Evolutionary conservation across 352 stramenopile genomes (phyloP), one percentile per base, ranked within the genome.

Genomic region (Phytophthora rubi): DNA sequence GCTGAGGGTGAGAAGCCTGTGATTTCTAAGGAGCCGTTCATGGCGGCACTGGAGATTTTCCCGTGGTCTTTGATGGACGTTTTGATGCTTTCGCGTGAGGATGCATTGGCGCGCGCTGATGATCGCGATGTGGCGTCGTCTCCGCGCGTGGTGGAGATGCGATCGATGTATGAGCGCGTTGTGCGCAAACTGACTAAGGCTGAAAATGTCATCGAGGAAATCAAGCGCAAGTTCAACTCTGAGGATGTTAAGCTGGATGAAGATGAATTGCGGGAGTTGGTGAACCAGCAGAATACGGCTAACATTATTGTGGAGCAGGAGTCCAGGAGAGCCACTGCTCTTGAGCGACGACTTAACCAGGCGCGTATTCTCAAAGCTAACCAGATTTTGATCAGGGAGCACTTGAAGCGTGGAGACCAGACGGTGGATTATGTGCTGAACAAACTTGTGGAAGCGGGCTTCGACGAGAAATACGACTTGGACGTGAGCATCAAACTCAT

Each of bases 401-500:
- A 76, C 51, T 76, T 92, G 62, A 71, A 76, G 18, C 73, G 60
- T 39, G 82, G 77, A 0, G 85, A 92, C 47, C 71, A 65, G 1
- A 73, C 69, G 2, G 74, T 92, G 18, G 68, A 79, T 6, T 73
- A 69, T 32, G 76, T 92, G 39, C 44, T 91, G 10, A 72, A 69
- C 26, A 88, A 85, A 35, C 56, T 93, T 2, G n/a, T 66, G 13
- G 68, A 75, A 23, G 67, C 65, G 4, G 61, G 68, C 1, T 77
- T 77, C 37, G 75, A 74, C 30, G 62, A 70, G n/a, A 71, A 80
- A 15, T 53, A 45, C 15, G 85, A 93, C 48, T 30, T 92, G 59
- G 83, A 91, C 35, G 71, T 92, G 37, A 70, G 70, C 0, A 39
- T 84, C 7, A 90, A 87, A 53, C 59, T 92, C 37, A 84, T 94